Conservation (phyloP, 2,329 filamentous ascomycete genomes). For the Ramularia collo-cygni region DNA sequence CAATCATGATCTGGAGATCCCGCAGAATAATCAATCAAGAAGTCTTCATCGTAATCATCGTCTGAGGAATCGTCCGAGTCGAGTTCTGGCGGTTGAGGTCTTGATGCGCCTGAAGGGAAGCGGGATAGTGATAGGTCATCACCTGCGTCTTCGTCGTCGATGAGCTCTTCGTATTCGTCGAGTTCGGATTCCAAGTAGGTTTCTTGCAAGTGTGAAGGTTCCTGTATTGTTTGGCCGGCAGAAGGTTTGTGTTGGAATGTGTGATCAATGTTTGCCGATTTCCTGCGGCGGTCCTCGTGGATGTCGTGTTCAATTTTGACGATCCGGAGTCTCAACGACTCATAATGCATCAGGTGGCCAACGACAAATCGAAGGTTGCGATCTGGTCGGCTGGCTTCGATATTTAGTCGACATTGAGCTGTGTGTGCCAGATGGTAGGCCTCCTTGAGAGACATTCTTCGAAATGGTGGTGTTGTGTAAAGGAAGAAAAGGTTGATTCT, state of each 20-base stretch:
- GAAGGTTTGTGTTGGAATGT: neutral
- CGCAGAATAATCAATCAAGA: neutral
- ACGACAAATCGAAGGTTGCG: conserved; percentile 31
- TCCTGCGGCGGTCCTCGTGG: conserved; percentile 8
- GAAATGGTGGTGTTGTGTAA: too few species aligned
- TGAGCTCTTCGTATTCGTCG: conserved; percentile 2
- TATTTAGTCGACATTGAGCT: conserved; percentile 30
- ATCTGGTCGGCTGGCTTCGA: conserved; percentile 28
- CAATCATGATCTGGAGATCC: conserved; percentile 16
- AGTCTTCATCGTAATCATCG: neutral
- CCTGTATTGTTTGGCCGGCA: neutral
- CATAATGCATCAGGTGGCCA: conserved; percentile 31
- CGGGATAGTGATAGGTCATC: conserved; percentile 13
- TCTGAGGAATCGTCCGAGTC: neutral
- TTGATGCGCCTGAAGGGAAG: conserved; percentile 10
- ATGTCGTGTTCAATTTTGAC: conserved; percentile 31
- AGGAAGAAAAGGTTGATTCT: too few species aligned
- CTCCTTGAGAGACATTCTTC: conserved; percentile 28
- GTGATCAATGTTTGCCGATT: conserved; percentile 9
- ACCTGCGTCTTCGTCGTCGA: conserved; percentile 13
- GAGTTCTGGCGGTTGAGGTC: neutral
- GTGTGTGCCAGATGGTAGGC: conserved; percentile 30
- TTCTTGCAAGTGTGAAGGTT: conserved; percentile 4
- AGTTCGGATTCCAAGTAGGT: conserved; percentile 6
- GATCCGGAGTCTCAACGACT: conserved; percentile 29